phyloP scores from a whole-genome alignment of 345 rosid species.

The Boechera retrofracta region DNA sequence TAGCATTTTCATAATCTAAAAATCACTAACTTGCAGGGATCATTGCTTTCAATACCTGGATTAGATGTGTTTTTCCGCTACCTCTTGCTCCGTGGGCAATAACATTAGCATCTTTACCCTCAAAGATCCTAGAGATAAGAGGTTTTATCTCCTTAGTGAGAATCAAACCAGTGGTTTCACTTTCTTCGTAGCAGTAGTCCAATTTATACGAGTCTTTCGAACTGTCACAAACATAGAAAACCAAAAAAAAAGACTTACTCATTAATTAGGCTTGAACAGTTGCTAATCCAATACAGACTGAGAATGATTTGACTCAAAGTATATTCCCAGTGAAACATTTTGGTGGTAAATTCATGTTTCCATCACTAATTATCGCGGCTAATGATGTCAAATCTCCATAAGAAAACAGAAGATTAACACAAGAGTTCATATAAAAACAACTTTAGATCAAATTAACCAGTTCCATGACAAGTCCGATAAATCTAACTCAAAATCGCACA shows the following conservation, averaged over 20 bases:
- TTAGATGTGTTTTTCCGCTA: slow-evolving; percentile 64
- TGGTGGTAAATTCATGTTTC: not conserved
- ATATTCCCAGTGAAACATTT: not conserved
- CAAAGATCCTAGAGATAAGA: slow-evolving; percentile 56
- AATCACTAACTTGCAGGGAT: not conserved
- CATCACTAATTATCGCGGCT: not conserved
- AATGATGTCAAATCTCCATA: not conserved
- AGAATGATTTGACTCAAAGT: not conserved
- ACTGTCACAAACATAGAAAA: slow-evolving; percentile 44
- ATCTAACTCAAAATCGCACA: not conserved
- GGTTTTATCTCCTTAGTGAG: slow-evolving; percentile 64
- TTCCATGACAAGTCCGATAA: not conserved
- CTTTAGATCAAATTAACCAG: not conserved
- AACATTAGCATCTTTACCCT: slow-evolving; percentile 59
- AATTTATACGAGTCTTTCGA: slow-evolving; percentile 56
- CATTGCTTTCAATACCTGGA: slow-evolving; percentile 54
- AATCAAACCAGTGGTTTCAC: slow-evolving; percentile 47
- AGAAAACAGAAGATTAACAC: not conserved
- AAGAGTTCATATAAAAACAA: not conserved
- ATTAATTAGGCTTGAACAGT: not conserved
- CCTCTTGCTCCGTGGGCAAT: slow-evolving; percentile 76
- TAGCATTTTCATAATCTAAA: not conserved
- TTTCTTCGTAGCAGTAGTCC: slow-evolving; percentile 62
- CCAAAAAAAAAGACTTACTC: not conserved
- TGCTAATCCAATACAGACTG: not conserved